Conservation (phyloP, 2,329 filamentous ascomycete genomes). For the Scedosporium apiospermum region DNA sequence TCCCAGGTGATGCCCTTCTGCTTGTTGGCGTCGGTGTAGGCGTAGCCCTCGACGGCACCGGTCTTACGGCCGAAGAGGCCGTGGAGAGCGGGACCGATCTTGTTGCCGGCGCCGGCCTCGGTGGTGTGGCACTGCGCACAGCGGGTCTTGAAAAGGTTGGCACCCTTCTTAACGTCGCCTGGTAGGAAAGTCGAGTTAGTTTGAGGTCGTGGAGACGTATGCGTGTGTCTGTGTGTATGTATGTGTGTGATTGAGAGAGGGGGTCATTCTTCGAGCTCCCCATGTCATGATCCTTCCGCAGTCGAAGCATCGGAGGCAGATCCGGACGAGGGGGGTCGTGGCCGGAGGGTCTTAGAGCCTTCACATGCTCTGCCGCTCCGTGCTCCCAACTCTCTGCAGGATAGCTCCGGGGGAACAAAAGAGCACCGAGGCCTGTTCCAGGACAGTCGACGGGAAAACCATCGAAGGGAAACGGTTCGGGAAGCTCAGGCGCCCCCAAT, state of each 20-base stretch:
- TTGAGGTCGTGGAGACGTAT: background rate
- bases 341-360: no score
- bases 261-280: no score
- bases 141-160: conserved; percentile 97
- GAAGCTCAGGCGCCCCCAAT: background rate
- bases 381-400: background rate
- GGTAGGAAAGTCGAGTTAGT: conserved; percentile 2
- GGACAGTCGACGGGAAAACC: background rate
- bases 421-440: background rate
- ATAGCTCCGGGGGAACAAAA: background rate
- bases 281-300: no score
- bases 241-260: no score
- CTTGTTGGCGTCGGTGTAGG: conserved; percentile 99
- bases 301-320: no score
- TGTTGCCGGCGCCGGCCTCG: conserved; percentile 84
- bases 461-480: background rate
- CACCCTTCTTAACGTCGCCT: conserved; percentile 96
- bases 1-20: conserved; percentile 85
- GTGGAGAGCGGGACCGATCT: conserved; percentile 94
- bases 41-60: conserved; percentile 81
- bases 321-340: no score
- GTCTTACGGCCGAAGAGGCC: conserved; percentile 96
- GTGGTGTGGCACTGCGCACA: conserved; percentile 98
- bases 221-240: background rate
- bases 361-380: background rate